phyloP scores from a whole-genome alignment of 2,329 filamentous ascomycete genomes.

The Dactylonectria macrodidyma region DNA sequence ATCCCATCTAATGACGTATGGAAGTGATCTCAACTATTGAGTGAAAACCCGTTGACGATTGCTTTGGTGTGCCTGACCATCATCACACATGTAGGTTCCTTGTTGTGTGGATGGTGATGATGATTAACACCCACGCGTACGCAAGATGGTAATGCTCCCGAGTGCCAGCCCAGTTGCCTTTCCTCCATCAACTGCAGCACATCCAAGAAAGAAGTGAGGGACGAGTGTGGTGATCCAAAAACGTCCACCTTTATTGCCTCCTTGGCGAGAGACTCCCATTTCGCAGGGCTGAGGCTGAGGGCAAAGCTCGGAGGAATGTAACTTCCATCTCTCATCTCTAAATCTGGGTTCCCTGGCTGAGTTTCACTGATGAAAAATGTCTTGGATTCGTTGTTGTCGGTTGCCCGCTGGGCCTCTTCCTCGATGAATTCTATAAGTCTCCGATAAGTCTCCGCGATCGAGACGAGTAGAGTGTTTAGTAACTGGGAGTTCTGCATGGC shows the following conservation, averaged over 20 bases:
- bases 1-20: neutral
- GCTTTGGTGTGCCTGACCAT: conserved; percentile 44
- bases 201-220: conserved; percentile 17
- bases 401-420: conserved; percentile 38
- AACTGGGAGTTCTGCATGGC: conserved; percentile 48
- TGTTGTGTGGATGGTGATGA: conserved; percentile 33
- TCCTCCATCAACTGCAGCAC: conserved; percentile 46
- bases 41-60: conserved; percentile 31
- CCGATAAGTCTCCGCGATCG: conserved; percentile 45
- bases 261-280: conserved; percentile 41
- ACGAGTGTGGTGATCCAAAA: conserved; percentile 29
- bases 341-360: neutral
- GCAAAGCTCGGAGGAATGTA: conserved; percentile 15
- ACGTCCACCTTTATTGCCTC: conserved; percentile 40
- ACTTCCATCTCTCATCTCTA: neutral
- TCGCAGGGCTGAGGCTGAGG: conserved; percentile 34
- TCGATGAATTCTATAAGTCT: conserved; percentile 41
- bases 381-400: conserved; percentile 36
- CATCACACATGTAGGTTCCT: conserved; percentile 44
- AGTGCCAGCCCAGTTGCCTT: conserved; percentile 44
- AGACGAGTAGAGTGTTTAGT: conserved; percentile 43
- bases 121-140: conserved; percentile 19
- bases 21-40: conserved; percentile 9
- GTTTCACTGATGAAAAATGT: conserved; percentile 32
- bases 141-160: conserved; percentile 28